Evolutionary conservation across 345 rosid species (phyloP).

Genomic region (Raphanus raphanistrum): DNA sequence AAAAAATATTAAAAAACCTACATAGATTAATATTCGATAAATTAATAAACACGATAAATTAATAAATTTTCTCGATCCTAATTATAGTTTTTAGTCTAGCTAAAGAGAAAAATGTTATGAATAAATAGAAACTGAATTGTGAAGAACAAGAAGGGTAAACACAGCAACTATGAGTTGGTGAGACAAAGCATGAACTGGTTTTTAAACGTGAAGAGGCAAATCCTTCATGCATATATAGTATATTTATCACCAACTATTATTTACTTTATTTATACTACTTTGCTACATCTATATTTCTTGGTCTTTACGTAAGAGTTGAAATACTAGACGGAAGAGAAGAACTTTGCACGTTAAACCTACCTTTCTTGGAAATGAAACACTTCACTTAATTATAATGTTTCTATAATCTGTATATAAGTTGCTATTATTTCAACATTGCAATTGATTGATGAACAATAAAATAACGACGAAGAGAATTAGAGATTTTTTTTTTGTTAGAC

Average conservation of each 20-base stretch:
- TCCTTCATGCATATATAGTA: neutral
- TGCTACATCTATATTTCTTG: neutral
- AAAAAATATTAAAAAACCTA: no score
- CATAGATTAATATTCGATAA: no score
- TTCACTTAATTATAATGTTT: constrained; percentile 7
- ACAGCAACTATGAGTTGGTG: neutral
- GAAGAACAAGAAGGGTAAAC: neutral
- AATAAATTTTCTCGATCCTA: no score
- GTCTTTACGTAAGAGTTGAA: neutral
- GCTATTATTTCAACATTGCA: neutral
- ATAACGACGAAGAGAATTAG: neutral
- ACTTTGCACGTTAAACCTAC: neutral
- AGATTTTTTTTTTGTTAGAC: constrained; percentile 23
- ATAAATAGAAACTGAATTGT: neutral
- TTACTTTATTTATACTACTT: neutral
- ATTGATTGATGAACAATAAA: constrained; percentile 30
- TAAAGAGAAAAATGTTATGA: neutral
- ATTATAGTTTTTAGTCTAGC: neutral
- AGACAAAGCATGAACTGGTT: constrained; percentile 5
- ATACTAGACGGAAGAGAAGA: constrained; percentile 3
- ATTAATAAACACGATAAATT: no score
- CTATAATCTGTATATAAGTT: neutral
- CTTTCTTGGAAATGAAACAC: constrained; percentile 6
- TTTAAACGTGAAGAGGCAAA: constrained; percentile 4
- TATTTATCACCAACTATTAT: neutral